phyloP scores from a whole-genome alignment of 805 yeast species.

The Wickerhamomyces pijperi region DNA sequence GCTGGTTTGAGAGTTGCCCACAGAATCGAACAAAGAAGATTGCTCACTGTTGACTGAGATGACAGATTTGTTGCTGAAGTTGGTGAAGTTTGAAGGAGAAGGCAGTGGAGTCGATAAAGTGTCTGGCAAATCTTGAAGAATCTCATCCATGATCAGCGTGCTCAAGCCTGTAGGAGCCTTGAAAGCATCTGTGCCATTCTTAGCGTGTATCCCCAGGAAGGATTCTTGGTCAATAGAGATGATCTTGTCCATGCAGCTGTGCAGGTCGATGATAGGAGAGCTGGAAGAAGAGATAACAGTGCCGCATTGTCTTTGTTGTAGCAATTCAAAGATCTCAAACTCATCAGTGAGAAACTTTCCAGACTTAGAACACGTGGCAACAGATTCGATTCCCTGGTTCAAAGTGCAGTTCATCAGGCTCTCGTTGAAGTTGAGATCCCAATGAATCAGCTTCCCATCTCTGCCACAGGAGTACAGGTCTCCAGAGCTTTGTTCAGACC shows the following conservation, averaged over 20 bases:
- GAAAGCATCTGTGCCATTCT: conserved; percentile 16
- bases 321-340: conserved; percentile 20
- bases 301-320: conserved; percentile 43
- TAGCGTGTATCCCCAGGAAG: conserved; percentile 44
- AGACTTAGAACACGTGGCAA: conserved; percentile 17
- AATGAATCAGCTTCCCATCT: conserved; percentile 55
- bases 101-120: background rate
- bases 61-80: background rate
- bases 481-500: conserved; percentile 39
- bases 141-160: conserved; percentile 12
- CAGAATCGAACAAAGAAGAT: background rate
- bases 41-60: background rate
- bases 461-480: conserved; percentile 51
- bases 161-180: conserved; percentile 14
- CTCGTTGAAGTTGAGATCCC: conserved; percentile 40
- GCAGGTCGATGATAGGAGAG: conserved; percentile 34
- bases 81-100: background rate
- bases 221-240: conserved; percentile 44
- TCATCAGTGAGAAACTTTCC: conserved; percentile 18
- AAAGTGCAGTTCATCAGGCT: conserved; percentile 30
- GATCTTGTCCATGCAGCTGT: conserved; percentile 28
- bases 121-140: conserved; percentile 9
- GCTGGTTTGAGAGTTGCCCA: background rate
- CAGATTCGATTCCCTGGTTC: conserved; percentile 34
- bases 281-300: conserved; percentile 52